A percentile compares a stretch with the other conserved stretches of the same genome.
Conservation (phyloP, 2,329 filamentous ascomycete species). For the Dissoconium aciculare region DNA sequence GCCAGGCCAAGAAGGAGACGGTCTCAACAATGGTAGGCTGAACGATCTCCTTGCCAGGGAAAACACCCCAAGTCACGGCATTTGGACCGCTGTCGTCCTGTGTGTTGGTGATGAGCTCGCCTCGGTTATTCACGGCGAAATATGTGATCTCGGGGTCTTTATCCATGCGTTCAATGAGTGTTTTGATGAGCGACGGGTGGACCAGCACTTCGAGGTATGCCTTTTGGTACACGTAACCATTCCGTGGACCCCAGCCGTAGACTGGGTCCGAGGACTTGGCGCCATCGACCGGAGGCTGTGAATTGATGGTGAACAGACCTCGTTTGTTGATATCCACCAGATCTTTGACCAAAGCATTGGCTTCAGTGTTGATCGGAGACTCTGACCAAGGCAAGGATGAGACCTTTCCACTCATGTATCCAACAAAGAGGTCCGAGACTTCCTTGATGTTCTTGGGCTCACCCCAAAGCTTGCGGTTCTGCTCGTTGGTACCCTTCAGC, state of each 20-base stretch:
- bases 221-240: constrained; percentile 97
- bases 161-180: constrained; percentile 65
- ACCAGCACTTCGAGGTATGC: constrained; percentile 88
- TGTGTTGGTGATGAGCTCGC: constrained; percentile 71
- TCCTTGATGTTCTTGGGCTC: constrained; percentile 67
- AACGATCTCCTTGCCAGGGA: constrained; percentile 97
- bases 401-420: constrained; percentile 67
- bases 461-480: constrained; percentile 91
- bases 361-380: constrained; percentile 67
- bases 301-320: constrained; percentile 90
- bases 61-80: constrained; percentile 98
- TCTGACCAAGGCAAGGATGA: constrained; percentile 90
- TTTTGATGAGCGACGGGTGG: constrained; percentile 60
- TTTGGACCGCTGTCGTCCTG: constrained; percentile 69
- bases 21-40: constrained; percentile 99
- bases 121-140: constrained; percentile 77
- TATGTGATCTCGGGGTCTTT: constrained; percentile 73
- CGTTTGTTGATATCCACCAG: constrained; percentile 71
- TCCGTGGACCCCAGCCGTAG: constrained; percentile 86
- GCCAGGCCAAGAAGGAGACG: constrained; percentile 95
- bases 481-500: constrained; percentile 84
- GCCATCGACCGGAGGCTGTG: constrained; percentile 85
- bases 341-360: constrained; percentile 59
- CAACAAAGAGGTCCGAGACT: constrained; percentile 67
- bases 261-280: constrained; percentile 74